A percentile compares a stretch with the other conserved stretches of the same genome.
Evolutionary conservation across 352 stramenopile genomes (phyloP).

Genomic region (Globisporangium orthogonon): DNA sequence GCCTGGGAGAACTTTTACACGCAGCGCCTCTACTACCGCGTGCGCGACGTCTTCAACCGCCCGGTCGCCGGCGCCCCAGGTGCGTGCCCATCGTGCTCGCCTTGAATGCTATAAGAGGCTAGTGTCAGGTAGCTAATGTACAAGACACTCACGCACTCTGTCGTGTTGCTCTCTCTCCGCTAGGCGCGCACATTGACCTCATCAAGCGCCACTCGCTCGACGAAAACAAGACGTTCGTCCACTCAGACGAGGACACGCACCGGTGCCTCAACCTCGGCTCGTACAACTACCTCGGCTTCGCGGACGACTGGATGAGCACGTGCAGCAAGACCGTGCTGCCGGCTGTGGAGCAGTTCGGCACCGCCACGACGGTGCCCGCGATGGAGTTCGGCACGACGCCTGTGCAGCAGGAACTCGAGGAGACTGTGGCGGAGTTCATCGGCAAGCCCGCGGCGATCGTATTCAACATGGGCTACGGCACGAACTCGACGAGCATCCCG

Average conservation of each 20-base stretch:
- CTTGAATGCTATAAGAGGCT: too few relatives aligned
- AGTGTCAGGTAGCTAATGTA: too few relatives aligned
- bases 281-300: slow-evolving; percentile 98
- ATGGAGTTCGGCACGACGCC: slow-evolving; percentile 47
- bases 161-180: not conserved
- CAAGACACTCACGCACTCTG: not conserved
- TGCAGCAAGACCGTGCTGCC: slow-evolving; percentile 75
- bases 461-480: slow-evolving; percentile 99
- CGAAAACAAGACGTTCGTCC: slow-evolving; percentile 24
- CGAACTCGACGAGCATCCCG: slow-evolving; percentile 96
- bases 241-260: slow-evolving; percentile 10
- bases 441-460: slow-evolving; percentile 95
- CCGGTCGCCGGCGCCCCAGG: slow-evolving; percentile 22
- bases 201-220: slow-evolving; percentile 61
- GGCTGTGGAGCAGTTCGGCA: slow-evolving; percentile 52
- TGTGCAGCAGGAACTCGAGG: slow-evolving; percentile 86
- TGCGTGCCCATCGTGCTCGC: not conserved
- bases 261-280: slow-evolving; percentile 90
- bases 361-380: slow-evolving; percentile 22
- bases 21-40: slow-evolving; percentile 87
- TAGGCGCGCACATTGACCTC: slow-evolving; percentile 73
- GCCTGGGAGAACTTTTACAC: slow-evolving; percentile 94
- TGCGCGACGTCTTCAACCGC: slow-evolving; percentile 59
- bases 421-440: slow-evolving; percentile 87
- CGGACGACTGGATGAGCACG: slow-evolving; percentile 92